Percentiles rank a stretch among this genome's conserved stretches.
Evolutionary conservation across 2,329 filamentous ascomycete species (phyloP).

Genomic region (Aspergillus transmontanensis): DNA sequence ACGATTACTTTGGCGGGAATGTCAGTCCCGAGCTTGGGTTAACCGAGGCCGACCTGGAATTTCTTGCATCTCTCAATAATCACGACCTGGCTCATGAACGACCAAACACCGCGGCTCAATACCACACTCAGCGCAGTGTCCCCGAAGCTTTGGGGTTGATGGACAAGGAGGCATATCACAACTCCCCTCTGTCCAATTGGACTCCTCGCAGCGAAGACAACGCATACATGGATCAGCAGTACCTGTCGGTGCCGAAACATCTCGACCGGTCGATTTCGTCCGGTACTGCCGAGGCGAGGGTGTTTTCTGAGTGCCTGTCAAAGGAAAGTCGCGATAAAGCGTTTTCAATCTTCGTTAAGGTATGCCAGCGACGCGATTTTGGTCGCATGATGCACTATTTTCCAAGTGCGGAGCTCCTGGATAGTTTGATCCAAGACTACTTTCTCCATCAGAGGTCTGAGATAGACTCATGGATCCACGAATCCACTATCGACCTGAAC

Average conservation of each 20-base stretch:
- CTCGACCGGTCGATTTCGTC: constrained; percentile 26
- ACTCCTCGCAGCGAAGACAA: constrained; percentile 28
- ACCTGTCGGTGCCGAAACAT: constrained; percentile 29
- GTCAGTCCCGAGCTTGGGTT: neutral
- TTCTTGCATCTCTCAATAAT: neutral
- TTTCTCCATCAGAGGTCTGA: constrained; percentile 30
- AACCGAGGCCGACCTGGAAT: neutral
- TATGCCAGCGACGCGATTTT: constrained; percentile 55
- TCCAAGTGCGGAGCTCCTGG: constrained; percentile 43
- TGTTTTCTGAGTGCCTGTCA: constrained; percentile 27
- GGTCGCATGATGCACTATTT: constrained; percentile 54
- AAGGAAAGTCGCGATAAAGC: constrained; percentile 59
- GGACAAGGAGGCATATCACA: constrained; percentile 31
- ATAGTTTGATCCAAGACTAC: constrained; percentile 44
- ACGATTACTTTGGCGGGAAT: neutral
- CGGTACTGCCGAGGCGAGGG: constrained; percentile 19
- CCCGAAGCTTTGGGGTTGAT: constrained; percentile 7
- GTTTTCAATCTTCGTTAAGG: constrained; percentile 64
- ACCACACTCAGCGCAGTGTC: neutral
- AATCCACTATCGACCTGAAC: constrained; percentile 41
- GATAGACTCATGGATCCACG: constrained; percentile 48
- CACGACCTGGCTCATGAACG: neutral
- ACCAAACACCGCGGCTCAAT: neutral
- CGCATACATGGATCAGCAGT: constrained; percentile 29
- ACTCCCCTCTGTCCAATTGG: constrained; percentile 33